Base-by-base conservation (phyloP, 2,329 filamentous ascomycete species). In the Myriosclerotinia curreyana region DNA sequence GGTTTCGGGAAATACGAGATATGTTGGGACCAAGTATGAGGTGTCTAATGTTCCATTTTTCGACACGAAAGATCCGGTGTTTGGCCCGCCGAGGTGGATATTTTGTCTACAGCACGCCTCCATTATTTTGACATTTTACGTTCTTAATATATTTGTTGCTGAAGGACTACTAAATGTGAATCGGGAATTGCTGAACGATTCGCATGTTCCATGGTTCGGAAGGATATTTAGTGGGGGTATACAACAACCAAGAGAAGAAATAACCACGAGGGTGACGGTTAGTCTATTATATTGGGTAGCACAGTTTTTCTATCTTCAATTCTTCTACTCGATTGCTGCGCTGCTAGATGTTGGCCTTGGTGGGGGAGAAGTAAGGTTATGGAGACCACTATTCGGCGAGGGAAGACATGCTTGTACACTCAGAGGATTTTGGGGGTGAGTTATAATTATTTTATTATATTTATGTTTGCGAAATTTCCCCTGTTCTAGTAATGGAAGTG, bases 341-440 rank as follows among this genome's bases (percentile, higher is more conserved):
- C 9, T 54, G 5, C 22, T 54, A 5, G 51, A 54, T 40, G 51
- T 54, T 25, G 51, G 51, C 1, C 34, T 54, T 38, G 34, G 51
- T 31, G 51, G 34, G 11, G 52, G 52, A 2, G 52, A 54, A 28
- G 52, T 40, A 3, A 54, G 52, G 22, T 22, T 25, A 2, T 54
- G 52, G 52, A 38, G 52, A 54, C 36, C 52, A 25, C 22, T 54
- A 4, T 54, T 54, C 11, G 52, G 52, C 15, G 52, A 40, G 22
- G 34, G 7, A 1, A 40, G 22, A 17, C 34, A 54, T 40, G 31
- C 36, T 11, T 40, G 25, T 3, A 40, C 52, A 34, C 38, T 54
- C 25, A 40, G 52, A 40, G 52, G 52, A 20, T 11, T 54, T 8
- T 54, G 52, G 52, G n/a, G n/a, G 52, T 54, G 11, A 40, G 52